A percentile compares a stretch with the other conserved stretches of the same genome.
phyloP scores from a whole-genome alignment of 768 basidiomycete species.

The Suillus tomentosus region DNA sequence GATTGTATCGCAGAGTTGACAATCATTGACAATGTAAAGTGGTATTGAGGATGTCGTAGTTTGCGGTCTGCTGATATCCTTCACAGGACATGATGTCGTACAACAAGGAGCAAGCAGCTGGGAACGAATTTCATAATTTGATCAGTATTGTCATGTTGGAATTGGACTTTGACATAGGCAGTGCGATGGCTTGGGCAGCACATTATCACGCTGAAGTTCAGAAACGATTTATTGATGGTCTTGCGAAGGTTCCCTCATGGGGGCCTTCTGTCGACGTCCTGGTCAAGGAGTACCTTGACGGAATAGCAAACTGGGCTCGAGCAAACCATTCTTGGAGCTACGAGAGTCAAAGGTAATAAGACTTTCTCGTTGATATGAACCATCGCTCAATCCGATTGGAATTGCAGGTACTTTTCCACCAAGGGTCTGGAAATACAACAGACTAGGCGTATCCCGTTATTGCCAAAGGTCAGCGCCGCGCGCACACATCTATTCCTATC shows the following conservation, averaged over 20 bases:
- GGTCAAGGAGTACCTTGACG: conserved; percentile 20
- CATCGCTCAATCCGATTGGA: too few relatives aligned
- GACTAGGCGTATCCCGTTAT: too few relatives aligned
- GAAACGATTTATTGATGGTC: conserved; percentile 23
- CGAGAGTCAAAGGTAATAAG: conserved; percentile 19
- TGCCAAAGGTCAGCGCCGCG: too few relatives aligned
- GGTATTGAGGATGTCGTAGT: too few relatives aligned
- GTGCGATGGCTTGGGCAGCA: conserved; percentile 24
- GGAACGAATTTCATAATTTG: conserved; percentile 35
- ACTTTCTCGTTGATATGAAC: neutral
- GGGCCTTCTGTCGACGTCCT: conserved; percentile 27
- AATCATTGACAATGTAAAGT: too few relatives aligned
- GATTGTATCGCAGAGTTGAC: too few relatives aligned
- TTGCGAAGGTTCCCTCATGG: conserved; percentile 29
- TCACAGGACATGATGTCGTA: conserved; percentile 40
- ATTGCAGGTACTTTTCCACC: too few relatives aligned
- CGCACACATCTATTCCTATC: too few relatives aligned
- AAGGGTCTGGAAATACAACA: too few relatives aligned
- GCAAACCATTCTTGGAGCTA: too few relatives aligned
- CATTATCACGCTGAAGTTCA: conserved; percentile 17
- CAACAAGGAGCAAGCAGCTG: conserved; percentile 36
- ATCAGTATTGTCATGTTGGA: conserved; percentile 37
- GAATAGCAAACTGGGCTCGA: too few relatives aligned
- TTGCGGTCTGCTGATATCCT: neutral
- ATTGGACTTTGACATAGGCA: conserved; percentile 23